Percentiles rank a stretch among this genome's conserved stretches.
Conservation (phyloP, 345 rosid species). For the Gossypium australe region DNA sequence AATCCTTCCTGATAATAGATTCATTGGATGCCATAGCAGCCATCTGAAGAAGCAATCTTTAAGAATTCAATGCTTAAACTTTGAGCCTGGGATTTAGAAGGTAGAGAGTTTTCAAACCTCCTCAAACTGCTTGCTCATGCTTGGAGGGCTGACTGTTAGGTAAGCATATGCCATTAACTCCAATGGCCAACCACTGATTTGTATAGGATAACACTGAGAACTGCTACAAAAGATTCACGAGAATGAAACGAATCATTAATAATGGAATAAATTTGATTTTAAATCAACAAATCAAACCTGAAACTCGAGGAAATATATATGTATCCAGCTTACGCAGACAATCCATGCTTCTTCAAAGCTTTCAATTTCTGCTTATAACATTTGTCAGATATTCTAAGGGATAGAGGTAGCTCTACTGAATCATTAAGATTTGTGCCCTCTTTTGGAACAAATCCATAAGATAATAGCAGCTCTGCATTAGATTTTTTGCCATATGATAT, state of each 20-base stretch:
- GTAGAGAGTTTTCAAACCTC: not conserved
- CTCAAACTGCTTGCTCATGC: not conserved
- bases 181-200: not conserved
- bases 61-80: not conserved
- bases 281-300: not conserved
- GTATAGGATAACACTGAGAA: constrained; percentile 64
- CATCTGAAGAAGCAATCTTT: not conserved
- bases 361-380: constrained; percentile 74
- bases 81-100: not conserved
- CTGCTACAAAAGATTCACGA: constrained; percentile 31
- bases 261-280: not conserved
- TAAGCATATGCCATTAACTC: not conserved
- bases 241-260: not conserved
- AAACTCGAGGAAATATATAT: not conserved
- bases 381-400: constrained; percentile 66
- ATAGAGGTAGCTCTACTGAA: constrained; percentile 72
- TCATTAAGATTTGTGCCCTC: constrained; percentile 93
- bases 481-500: constrained; percentile 94
- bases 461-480: constrained; percentile 82
- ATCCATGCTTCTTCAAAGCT: constrained; percentile 69
- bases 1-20: not conserved
- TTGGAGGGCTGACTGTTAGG: not conserved
- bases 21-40: not conserved
- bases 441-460: constrained; percentile 89
- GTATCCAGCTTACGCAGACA: constrained; percentile 44